Percentiles rank a stretch among this genome's conserved stretches.
Conservation (phyloP, 805 yeast species). For the Yarrowia sp. region DNA sequence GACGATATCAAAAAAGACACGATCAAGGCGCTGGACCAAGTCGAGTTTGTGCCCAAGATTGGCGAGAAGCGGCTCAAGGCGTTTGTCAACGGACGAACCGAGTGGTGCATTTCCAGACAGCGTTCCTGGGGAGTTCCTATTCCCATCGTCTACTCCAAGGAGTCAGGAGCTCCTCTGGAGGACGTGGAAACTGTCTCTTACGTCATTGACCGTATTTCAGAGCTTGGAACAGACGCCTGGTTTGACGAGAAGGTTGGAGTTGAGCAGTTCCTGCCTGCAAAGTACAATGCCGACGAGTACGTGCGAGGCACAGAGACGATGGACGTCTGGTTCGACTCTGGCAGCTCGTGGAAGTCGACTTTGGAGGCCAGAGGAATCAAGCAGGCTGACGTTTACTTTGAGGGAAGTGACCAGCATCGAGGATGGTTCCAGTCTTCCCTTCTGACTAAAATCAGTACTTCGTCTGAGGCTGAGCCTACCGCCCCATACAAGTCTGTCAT, state of each 20-base stretch:
- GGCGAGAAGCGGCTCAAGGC: constrained; percentile 71
- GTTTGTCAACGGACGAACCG: constrained; percentile 74
- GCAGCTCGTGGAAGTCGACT: constrained; percentile 74
- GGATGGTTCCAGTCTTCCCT: constrained; percentile 99
- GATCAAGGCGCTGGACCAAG: constrained; percentile 54
- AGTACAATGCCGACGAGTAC: constrained; percentile 46
- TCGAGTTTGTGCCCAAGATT: constrained; percentile 67
- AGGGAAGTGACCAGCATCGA: constrained; percentile 97
- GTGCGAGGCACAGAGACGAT: constrained; percentile 81
- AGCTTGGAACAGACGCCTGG: constrained; percentile 77
- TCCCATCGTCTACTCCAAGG: constrained; percentile 69
- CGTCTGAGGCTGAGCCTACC: constrained; percentile 37
- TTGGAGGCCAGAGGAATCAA: constrained; percentile 40
- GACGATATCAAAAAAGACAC: constrained; percentile 68
- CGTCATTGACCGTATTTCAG: constrained; percentile 55
- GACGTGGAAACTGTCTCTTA: constrained; percentile 55
- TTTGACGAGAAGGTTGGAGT: constrained; percentile 58
- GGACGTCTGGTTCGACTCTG: constrained; percentile 99
- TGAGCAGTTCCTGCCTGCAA: constrained; percentile 70
- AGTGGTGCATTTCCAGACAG: constrained; percentile 98
- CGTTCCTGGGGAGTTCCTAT: constrained; percentile 98
- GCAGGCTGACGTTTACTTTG: constrained; percentile 78
- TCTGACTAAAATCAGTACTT: constrained; percentile 64
- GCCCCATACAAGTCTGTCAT: constrained; percentile 75
- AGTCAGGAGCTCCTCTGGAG: constrained; percentile 62